Base-by-base conservation (phyloP, 257 asterid genomes). In the Solanum okadae region DNA sequence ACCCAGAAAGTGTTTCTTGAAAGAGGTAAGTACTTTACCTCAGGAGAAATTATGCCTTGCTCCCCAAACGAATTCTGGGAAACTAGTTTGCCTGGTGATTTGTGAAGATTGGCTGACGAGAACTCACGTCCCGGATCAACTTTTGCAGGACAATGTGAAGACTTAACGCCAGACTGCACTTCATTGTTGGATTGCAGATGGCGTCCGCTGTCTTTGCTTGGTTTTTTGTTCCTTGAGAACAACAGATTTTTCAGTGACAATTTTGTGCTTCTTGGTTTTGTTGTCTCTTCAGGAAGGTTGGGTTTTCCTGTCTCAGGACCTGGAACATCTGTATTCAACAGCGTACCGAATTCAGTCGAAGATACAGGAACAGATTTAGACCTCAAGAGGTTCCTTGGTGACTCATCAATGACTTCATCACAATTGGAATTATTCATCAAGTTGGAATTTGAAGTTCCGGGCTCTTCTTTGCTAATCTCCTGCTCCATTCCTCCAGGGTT, bases 291-390 rank as follows among this genome's bases (percentile, higher is more conserved):
- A 9, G 88, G 71, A 87, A 87, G 87, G 86, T 90, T 95, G 9
- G 90, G 38, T 87, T 91, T 92, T 82, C 87, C 90, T 73, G 88
- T 89, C 67, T 52, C 92, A 38, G 89, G 90, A 87, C 89, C 91
- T 37, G 91, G 76, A 88, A 82, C 44, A 13, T 91, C 91, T n/a
- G 87, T 86, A 84, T 86, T 90, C 84, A 91, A 88, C 89, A 91
- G 91, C 40, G 90, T 88, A 77, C 93, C 97, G 35, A 90, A 92
- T 86, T 86, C 92, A 8, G 92, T 89, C 37, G 97, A 93, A 84
- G 96, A 94, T 87, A 93, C 96, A 68, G 99, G 99, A 68, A 95
- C 91, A 89, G 98, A 97, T 91, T 97, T 97, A 34, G 98, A 96
- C 92, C 98, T 93, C 86, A 87, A 88, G 61, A 97, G 95, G 86